phyloP scores from a whole-genome alignment of 805 yeast species.

The Ogataea polymorpha region DNA sequence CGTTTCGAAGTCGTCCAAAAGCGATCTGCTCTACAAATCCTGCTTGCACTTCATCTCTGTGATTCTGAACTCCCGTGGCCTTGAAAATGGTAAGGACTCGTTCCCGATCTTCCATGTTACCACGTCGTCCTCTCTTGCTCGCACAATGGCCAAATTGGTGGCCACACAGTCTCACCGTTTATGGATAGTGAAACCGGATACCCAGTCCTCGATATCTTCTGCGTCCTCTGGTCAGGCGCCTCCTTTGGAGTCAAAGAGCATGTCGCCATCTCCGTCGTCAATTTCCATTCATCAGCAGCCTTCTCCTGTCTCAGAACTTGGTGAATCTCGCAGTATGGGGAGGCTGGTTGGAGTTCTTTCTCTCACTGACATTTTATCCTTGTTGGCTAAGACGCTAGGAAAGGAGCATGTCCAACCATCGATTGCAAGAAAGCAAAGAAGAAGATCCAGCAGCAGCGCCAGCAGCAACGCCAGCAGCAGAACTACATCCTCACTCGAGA shows the following conservation, averaged over 20 bases:
- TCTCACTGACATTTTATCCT: slow-evolving; percentile 81
- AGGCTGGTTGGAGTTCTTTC: slow-evolving; percentile 88
- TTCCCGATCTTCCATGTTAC: slow-evolving; percentile 96
- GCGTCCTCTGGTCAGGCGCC: slow-evolving; percentile 17
- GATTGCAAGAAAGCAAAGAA: slow-evolving; percentile 83
- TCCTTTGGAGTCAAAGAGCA: slow-evolving; percentile 14
- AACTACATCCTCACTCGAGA: slow-evolving; percentile 38
- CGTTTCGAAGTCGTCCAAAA: slow-evolving; percentile 82
- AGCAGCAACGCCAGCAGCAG: slow-evolving; percentile 35
- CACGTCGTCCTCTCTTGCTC: slow-evolving; percentile 70
- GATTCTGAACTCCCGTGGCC: slow-evolving; percentile 81
- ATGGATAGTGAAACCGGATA: slow-evolving; percentile 70
- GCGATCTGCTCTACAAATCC: slow-evolving; percentile 74
- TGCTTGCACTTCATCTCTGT: slow-evolving; percentile 87
- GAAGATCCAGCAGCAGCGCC: slow-evolving; percentile 50
- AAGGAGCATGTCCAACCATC: slow-evolving; percentile 72
- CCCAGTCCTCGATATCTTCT: slow-evolving; percentile 11
- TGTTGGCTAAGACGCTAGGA: slow-evolving; percentile 75
- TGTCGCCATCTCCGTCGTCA: slow-evolving; percentile 15
- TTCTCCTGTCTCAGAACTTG: slow-evolving; percentile 23
- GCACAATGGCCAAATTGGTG: slow-evolving; percentile 90
- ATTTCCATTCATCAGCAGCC: slow-evolving; percentile 17
- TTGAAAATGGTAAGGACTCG: slow-evolving; percentile 92
- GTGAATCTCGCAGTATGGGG: slow-evolving; percentile 58
- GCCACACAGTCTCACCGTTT: slow-evolving; percentile 92